Conservation (phyloP, 2,329 filamentous ascomycete species). For the Aspergillus ochraceus region DNA sequence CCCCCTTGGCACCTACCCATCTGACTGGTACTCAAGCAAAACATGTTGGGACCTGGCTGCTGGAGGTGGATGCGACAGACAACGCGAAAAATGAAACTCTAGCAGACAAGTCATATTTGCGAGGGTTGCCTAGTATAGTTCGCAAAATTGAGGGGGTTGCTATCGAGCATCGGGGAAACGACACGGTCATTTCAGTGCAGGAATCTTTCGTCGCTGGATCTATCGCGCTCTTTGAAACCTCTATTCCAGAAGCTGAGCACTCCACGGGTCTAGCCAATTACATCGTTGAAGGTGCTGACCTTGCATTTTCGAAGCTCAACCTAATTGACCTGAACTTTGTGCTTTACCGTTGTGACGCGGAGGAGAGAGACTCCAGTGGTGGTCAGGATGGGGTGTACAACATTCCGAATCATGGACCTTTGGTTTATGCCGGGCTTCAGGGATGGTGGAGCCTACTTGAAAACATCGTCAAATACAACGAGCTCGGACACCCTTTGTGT, state of each 20-base stretch:
- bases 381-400: conserved; percentile 85
- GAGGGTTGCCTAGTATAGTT: conserved; percentile 81
- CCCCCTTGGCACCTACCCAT: conserved; percentile 74
- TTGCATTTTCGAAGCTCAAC: conserved; percentile 72
- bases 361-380: conserved; percentile 76
- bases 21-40: conserved; percentile 82
- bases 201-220: conserved; percentile 89
- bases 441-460: conserved; percentile 96
- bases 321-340: conserved; percentile 87
- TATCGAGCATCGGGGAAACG: conserved; percentile 69
- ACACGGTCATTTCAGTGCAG: conserved; percentile 77
- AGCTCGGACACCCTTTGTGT: conserved; percentile 89
- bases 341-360: conserved; percentile 86
- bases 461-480: conserved; percentile 80
- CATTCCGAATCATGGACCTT: conserved; percentile 77
- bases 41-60: conserved; percentile 84
- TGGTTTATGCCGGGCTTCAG: conserved; percentile 95
- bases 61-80: conserved; percentile 80
- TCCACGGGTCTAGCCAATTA: conserved; percentile 80
- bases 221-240: conserved; percentile 93
- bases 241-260: conserved; percentile 85
- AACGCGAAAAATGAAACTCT: conserved; percentile 66
- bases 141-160: conserved; percentile 71
- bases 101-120: conserved; percentile 69
- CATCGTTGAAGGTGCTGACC: conserved; percentile 76